Conservation (phyloP, 345 rosid species). For the Eucalyptus curtisii region DNA sequence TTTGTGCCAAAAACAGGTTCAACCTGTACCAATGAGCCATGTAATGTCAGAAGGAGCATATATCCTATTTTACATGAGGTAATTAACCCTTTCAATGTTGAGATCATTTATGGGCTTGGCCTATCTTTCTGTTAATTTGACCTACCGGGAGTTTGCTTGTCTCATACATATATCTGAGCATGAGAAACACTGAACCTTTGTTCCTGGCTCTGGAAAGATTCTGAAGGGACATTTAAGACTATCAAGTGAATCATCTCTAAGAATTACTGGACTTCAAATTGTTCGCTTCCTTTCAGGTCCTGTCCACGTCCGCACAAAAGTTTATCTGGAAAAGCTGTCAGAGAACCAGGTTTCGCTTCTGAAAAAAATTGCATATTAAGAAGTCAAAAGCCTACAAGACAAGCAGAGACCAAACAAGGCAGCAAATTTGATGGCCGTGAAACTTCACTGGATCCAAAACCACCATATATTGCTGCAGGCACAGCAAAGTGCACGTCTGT, state of each 20-base stretch:
- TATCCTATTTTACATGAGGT: constrained; percentile 84
- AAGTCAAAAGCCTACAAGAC: constrained; percentile 20
- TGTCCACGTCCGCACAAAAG: constrained; percentile 50
- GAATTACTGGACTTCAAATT: neutral
- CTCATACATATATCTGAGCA: neutral
- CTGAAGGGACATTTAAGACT: neutral
- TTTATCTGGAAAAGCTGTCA: constrained; percentile 11
- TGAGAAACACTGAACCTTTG: neutral
- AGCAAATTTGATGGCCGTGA: constrained; percentile 5
- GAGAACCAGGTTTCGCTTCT: constrained; percentile 8
- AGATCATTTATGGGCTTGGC: neutral
- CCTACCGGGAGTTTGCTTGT: neutral
- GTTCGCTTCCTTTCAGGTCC: constrained; percentile 25
- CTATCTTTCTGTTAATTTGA: neutral
- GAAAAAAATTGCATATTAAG: constrained; percentile 11
- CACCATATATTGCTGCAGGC: neutral
- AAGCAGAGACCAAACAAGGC: constrained; percentile 24
- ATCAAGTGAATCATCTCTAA: neutral
- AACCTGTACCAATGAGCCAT: constrained; percentile 58
- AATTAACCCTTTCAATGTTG: neutral
- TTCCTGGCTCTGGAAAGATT: neutral
- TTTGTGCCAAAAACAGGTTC: constrained; percentile 31
- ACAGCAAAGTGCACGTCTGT: neutral
- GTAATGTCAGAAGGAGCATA: constrained; percentile 96
- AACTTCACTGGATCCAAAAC: constrained; percentile 1